A percentile compares a stretch with the other conserved stretches of the same genome.
Conservation (phyloP, 257 asterid genomes). For the Eucommia ulmoides region DNA sequence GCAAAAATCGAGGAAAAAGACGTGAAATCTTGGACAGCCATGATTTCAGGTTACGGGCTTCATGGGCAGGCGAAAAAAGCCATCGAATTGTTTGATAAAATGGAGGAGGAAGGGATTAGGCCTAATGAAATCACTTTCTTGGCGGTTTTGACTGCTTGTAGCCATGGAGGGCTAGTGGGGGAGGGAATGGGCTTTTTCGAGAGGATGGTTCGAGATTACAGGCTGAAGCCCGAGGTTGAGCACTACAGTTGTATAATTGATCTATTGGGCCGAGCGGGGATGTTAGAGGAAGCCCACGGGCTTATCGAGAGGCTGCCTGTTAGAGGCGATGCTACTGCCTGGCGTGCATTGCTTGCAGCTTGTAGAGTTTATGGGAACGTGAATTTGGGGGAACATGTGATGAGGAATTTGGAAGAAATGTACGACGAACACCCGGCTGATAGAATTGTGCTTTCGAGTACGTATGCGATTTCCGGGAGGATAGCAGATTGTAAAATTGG, state of each 20-base stretch:
- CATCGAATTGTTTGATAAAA: conserved; percentile 22
- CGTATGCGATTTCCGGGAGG: conserved; percentile 43
- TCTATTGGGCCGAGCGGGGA: conserved; percentile 51
- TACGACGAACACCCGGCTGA: conserved; percentile 41
- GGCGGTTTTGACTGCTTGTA: conserved; percentile 46
- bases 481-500: conserved; percentile 11
- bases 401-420: conserved; percentile 22
- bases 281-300: conserved; percentile 39
- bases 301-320: conserved; percentile 33
- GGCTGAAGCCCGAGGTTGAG: conserved; percentile 35
- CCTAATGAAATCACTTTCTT: conserved; percentile 64
- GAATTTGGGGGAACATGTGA: conserved; percentile 36
- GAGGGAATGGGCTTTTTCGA: conserved; percentile 35
- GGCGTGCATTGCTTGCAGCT: conserved; percentile 56
- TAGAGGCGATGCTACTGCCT: conserved; percentile 45
- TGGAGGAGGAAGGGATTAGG: conserved; percentile 38
- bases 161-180: conserved; percentile 47
- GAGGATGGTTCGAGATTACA: conserved; percentile 40
- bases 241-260: conserved; percentile 61
- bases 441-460: conserved; percentile 18
- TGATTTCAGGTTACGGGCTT: conserved; percentile 42
- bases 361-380: conserved; percentile 48
- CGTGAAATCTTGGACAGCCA: conserved; percentile 44
- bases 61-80: conserved; percentile 40
- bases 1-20: conserved; percentile 33